Evolutionary conservation across 2,329 filamentous ascomycete species (phyloP), one percentile per base, ranked within the genome.

Genomic region (Ophiocordyceps camponoti-saundersi): DNA sequence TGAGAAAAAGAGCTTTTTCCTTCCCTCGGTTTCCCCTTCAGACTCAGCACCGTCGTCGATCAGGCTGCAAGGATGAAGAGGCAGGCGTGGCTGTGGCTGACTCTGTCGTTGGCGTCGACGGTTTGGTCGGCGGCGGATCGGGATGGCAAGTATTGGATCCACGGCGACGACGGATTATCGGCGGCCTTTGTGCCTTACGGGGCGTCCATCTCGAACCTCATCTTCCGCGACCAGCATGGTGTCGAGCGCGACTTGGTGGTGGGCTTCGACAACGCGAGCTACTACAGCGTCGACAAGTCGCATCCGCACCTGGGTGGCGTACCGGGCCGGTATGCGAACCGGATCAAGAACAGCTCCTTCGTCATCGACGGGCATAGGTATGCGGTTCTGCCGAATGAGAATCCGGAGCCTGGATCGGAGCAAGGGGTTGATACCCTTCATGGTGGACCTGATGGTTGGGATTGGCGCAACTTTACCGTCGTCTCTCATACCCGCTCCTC

Each of bases 271-370:
- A 87, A 87, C 57, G 82, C 83, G 43, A 76, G 67, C 46, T 78
- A 82, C 64, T 89, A 88, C 64, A 64, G 61, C 49, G 60, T 77
- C 44, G 80, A 85, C 61, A 63, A 63, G 49, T 67, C 73, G 50
- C 83, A 88, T 60, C 78, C 75, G 45, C 82, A 87, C 67, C 79
- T 83, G 53, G 84, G 82, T 49, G 69, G 78, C 55, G 77, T 89
- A 1, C 82, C 82, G 0, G 83, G 82, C 44, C 79, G 84, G 47
- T 89, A 89, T 59, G 84, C 84, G 49, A 89, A 89, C 62, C 79
- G 84, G 52, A 88, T 88, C 68, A 79, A 77, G 69, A 87, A 88
- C 68, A 80, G 76, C 61, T 80, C 73, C 6, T 86, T 86, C 56
- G 70, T 66, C 49, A 76, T 86, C 48, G 81, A 85, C 53, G 80